Percentiles rank a stretch among this genome's conserved stretches.
phyloP scores from a whole-genome alignment of 2,329 filamentous ascomycete species.

The Cladosporium sp. region DNA sequence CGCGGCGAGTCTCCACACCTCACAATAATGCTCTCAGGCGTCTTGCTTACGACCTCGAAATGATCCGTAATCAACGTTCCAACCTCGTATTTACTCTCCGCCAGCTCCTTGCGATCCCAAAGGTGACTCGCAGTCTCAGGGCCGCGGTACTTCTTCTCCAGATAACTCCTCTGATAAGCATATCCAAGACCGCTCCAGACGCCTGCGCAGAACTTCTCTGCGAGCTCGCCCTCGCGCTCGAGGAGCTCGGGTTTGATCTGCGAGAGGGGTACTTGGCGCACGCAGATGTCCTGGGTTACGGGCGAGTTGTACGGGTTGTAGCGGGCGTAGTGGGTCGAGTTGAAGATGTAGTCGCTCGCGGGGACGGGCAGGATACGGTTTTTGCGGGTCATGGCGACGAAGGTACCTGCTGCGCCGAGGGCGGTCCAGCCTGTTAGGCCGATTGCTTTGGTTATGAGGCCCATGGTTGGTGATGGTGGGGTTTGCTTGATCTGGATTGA shows the following conservation, averaged over 20 bases:
- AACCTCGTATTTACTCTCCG: slow-evolving; percentile 54
- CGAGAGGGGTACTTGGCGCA: slow-evolving; percentile 58
- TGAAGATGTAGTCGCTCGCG: slow-evolving; percentile 59
- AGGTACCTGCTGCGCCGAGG: slow-evolving; percentile 47
- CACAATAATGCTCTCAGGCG: slow-evolving; percentile 55
- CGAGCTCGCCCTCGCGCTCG: slow-evolving; percentile 51
- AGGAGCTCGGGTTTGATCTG: slow-evolving; percentile 64
- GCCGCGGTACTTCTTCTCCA: slow-evolving; percentile 56
- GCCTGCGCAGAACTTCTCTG: slow-evolving; percentile 63
- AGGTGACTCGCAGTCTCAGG: slow-evolving; percentile 57
- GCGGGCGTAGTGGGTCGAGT: slow-evolving; percentile 51
- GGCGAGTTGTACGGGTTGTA: slow-evolving; percentile 63
- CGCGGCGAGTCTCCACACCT: slow-evolving; percentile 64
- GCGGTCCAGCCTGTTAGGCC: slow-evolving; percentile 30
- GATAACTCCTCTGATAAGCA: slow-evolving; percentile 54
- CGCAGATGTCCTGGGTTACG: slow-evolving; percentile 59
- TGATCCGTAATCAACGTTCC: slow-evolving; percentile 66
- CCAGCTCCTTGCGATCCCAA: slow-evolving; percentile 56
- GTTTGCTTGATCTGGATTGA: too few relatives aligned
- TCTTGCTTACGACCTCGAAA: slow-evolving; percentile 67
- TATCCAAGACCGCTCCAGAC: slow-evolving; percentile 59
- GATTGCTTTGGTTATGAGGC: slow-evolving; percentile 27
- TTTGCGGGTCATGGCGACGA: slow-evolving; percentile 51
- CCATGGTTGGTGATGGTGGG: slow-evolving; percentile 23
- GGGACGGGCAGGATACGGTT: slow-evolving; percentile 57